A percentile compares a stretch with the other conserved stretches of the same genome.
These are phyloP conservation scores for Globisporangium uncinulatum DNA, from an alignment of 352 stramenopile species.

Conservation along the genomic window DNA sequence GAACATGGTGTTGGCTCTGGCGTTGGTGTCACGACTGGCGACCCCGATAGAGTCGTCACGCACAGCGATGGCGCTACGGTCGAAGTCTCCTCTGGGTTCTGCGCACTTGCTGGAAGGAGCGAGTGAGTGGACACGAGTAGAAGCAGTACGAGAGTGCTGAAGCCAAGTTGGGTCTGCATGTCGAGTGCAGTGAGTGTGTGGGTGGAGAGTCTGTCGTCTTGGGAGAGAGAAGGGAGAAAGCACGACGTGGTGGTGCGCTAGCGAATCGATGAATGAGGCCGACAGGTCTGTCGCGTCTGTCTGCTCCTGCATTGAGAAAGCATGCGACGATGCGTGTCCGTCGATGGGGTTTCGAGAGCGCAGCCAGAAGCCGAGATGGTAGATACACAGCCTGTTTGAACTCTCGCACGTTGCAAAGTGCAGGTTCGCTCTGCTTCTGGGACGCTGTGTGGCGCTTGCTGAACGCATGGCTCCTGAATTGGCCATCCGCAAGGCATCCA, in stretches of 20 bases:
- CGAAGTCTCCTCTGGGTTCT: background rate
- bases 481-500: too few relatives aligned
- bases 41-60: background rate
- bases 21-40: background rate
- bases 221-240: background rate
- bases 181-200: background rate
- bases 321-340: background rate
- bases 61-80: background rate
- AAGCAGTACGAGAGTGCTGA: conserved; percentile 3
- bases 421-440: too few relatives aligned
- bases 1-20: background rate
- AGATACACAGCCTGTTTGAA: too few relatives aligned
- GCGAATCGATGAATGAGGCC: background rate
- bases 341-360: too few relatives aligned
- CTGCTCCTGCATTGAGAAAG: background rate
- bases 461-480: too few relatives aligned
- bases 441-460: too few relatives aligned
- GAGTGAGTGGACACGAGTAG: background rate
- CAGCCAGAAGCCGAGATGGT: too few relatives aligned
- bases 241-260: background rate
- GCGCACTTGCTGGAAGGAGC: background rate
- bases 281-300: background rate
- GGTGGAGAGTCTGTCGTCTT: background rate
- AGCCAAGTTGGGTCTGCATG: conserved; percentile 3
- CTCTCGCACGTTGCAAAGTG: too few relatives aligned